phyloP scores from a whole-genome alignment of 2,329 filamentous ascomycete species.

The Corynespora cassiicola region DNA sequence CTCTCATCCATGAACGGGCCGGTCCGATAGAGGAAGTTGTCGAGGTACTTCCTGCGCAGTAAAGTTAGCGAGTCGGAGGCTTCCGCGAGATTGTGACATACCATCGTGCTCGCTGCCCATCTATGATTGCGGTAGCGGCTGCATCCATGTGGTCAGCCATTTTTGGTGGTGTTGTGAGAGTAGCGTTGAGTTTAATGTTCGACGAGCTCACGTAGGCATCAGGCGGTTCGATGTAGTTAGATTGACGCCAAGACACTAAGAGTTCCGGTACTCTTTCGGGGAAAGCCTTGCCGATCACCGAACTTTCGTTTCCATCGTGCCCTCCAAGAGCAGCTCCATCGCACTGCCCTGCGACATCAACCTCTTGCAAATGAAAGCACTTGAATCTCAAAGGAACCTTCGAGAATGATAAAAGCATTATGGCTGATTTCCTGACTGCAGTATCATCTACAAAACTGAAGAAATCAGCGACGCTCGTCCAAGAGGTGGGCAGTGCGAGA shows the following conservation, averaged over 20 bases:
- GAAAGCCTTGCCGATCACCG: no score
- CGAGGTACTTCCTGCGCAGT: slow-evolving; percentile 75
- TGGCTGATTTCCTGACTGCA: slow-evolving; percentile 58
- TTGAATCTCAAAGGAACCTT: no score
- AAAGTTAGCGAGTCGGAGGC: slow-evolving; percentile 21
- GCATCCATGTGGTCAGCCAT: slow-evolving; percentile 31
- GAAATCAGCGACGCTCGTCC: slow-evolving; percentile 18
- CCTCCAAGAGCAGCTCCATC: no score
- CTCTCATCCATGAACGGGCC: slow-evolving; percentile 80
- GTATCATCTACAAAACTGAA: slow-evolving; percentile 49
- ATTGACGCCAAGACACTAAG: slow-evolving; percentile 36
- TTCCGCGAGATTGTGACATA: slow-evolving; percentile 15
- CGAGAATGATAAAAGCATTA: slow-evolving; percentile 29
- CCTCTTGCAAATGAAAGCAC: no score
- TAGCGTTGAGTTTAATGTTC: no score
- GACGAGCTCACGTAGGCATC: no score
- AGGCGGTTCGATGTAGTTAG: slow-evolving; percentile 20
- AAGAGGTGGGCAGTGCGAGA: slow-evolving; percentile 21
- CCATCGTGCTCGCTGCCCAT: slow-evolving; percentile 53
- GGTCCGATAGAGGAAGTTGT: slow-evolving; percentile 76
- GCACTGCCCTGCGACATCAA: no score
- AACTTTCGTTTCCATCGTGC: no score
- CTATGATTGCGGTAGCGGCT: slow-evolving; percentile 17
- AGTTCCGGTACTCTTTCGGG: no score
- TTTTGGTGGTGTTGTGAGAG: slow-evolving; percentile 11